phyloP scores from a whole-genome alignment of 176 grass and related monocot species.

The Oryza nivara region DNA sequence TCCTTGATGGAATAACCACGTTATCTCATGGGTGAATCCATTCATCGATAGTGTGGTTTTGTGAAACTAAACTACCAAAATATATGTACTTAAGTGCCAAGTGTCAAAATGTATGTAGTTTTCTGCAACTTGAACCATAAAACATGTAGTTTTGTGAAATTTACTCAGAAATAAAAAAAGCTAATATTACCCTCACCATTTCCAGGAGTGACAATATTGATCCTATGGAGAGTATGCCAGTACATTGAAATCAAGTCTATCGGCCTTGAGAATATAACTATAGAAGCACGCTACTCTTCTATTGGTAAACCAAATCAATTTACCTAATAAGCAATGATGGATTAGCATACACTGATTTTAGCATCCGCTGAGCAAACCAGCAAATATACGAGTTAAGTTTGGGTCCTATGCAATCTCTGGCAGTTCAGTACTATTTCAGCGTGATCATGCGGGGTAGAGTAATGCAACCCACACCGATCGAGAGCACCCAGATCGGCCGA shows the following conservation, averaged over 20 bases:
- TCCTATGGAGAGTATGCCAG: slow-evolving; percentile 1
- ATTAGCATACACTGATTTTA: neutral
- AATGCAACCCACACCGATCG: neutral
- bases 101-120: too few species aligned
- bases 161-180: too few species aligned
- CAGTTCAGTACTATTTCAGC: neutral
- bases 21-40: too few species aligned
- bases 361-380: neutral
- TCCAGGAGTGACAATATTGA: neutral
- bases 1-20: too few species aligned
- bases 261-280: neutral
- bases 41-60: too few species aligned
- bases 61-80: too few species aligned
- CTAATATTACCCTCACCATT: neutral
- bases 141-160: too few species aligned
- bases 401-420: neutral
- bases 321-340: neutral
- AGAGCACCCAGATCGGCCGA: too few species aligned
- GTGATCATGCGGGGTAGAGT: neutral
- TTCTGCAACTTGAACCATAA: too few species aligned
- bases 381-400: neutral
- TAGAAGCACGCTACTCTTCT: neutral
- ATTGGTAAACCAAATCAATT: neutral
- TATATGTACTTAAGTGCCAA: too few species aligned
- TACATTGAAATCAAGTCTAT: neutral